Evolutionary conservation across 345 rosid species (phyloP).

Genomic region (Citrus reticulata): DNA sequence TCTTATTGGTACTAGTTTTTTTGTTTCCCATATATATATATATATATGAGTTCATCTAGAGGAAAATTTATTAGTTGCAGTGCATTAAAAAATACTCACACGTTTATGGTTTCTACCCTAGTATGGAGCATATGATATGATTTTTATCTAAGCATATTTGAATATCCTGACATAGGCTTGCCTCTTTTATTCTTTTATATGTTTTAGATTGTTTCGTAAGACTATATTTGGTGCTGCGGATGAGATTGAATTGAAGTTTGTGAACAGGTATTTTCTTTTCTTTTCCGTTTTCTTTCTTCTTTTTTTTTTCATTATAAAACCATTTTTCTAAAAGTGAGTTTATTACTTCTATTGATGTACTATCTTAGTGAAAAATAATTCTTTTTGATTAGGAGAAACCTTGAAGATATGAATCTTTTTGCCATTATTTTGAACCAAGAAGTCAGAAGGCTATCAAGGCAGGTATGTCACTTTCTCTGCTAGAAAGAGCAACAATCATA

Average conservation of each 20-base stretch:
- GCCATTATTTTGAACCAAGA: constrained; percentile 93
- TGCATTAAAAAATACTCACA: background rate
- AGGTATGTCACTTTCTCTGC: constrained; percentile 36
- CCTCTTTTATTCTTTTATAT: constrained; percentile 8
- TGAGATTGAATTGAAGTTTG: constrained; percentile 88
- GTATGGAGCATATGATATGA: background rate
- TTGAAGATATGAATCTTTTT: constrained; percentile 83
- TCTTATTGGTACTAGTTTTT: no score
- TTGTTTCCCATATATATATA: no score
- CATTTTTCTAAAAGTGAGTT: background rate
- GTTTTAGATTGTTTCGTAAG: constrained; percentile 80
- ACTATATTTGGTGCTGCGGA: constrained; percentile 93
- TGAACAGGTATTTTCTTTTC: constrained; percentile 66
- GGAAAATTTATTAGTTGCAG: no score
- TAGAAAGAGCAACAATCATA: background rate
- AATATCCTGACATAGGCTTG: constrained; percentile 8
- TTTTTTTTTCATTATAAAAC: background rate
- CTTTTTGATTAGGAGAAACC: constrained; percentile 60
- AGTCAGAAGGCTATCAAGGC: constrained; percentile 78
- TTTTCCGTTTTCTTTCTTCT: background rate
- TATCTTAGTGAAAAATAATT: constrained; percentile 14
- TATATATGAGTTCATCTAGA: no score
- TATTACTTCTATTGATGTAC: background rate
- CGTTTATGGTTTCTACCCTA: background rate
- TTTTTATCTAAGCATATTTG: background rate